phyloP scores from a whole-genome alignment of 306 rosid genomes.

The Inga laurina region DNA sequence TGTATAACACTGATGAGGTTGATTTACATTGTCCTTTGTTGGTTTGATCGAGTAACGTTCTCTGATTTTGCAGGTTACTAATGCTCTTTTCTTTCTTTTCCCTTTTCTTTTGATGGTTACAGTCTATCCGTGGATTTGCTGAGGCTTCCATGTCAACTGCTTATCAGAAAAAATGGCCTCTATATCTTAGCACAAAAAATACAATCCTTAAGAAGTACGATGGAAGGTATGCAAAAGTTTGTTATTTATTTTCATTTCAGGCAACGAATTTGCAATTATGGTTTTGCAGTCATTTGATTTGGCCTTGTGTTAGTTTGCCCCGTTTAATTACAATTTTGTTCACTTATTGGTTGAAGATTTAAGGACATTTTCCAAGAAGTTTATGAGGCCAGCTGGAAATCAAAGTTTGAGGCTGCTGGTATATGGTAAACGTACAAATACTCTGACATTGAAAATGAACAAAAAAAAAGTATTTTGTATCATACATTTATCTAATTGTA shows the following conservation, averaged over 20 bases:
- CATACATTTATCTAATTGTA: slow-evolving; percentile 2
- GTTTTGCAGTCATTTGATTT: background rate
- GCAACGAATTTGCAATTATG: background rate
- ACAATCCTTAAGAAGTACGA: slow-evolving; percentile 98
- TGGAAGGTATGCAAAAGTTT: slow-evolving; percentile 72
- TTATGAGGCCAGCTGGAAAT: slow-evolving; percentile 88
- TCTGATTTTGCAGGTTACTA: slow-evolving; percentile 24
- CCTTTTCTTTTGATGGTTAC: slow-evolving; percentile 29
- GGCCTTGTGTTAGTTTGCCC: background rate
- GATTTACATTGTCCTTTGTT: slow-evolving; percentile 25
- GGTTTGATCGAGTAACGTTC: slow-evolving; percentile 28
- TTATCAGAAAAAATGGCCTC: slow-evolving; percentile 93
- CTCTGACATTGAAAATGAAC: background rate
- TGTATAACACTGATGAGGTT: slow-evolving; percentile 99
- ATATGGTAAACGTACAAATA: slow-evolving; percentile 68
- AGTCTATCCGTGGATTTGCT: slow-evolving; percentile 93
- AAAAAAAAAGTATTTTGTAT: background rate
- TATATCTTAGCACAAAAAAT: slow-evolving; percentile 96
- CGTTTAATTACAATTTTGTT: slow-evolving; percentile 13
- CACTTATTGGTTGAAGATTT: slow-evolving; percentile 64
- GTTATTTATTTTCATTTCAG: slow-evolving; percentile 13
- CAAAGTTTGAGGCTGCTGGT: slow-evolving; percentile 91
- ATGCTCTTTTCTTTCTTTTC: slow-evolving; percentile 16
- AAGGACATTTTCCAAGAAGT: slow-evolving; percentile 99
- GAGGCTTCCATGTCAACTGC: slow-evolving; percentile 92